Base-by-base conservation (phyloP, 768 basidiomycete species). In the Ramaria rubella region DNA sequence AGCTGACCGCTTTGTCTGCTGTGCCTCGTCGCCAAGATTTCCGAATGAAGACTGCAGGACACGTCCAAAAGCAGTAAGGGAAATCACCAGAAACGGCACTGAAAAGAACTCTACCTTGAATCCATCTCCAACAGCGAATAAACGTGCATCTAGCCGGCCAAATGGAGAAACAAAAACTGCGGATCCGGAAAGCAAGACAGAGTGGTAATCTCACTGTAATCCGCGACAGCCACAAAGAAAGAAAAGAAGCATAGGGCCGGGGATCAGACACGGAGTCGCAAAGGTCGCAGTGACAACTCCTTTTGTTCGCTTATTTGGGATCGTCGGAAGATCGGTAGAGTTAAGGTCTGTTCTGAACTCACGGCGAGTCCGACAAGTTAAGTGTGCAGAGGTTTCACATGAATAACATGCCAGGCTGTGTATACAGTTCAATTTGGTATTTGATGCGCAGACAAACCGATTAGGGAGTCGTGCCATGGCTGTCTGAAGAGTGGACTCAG, bases 171-270 rank as follows among this genome's bases (percentile, higher is more conserved):
- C 7, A 36, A 36, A 36, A 36, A n/a, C n/a, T n/a, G n/a, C n/a
- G n/a, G n/a, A n/a, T n/a, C n/a, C n/a, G n/a, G n/a, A n/a, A n/a
- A n/a, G n/a, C n/a, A n/a, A n/a, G n/a, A n/a, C n/a, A n/a, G n/a
- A n/a, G n/a, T n/a, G n/a, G n/a, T n/a, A n/a, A n/a, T n/a, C n/a
- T n/a, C n/a, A n/a, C n/a, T n/a, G n/a, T n/a, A n/a, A n/a, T n/a
- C n/a, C n/a, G n/a, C n/a, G n/a, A n/a, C n/a, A 23, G 49, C 49
- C 49, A 51, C 49, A 30, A 51, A 51, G 49, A 51, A 51, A 51
- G 49, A 51, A 51, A 4, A 36, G 49, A 51, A 51, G 49, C 49
- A 31, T 4, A 29, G 2, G 15, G 15, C 24, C 40, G 14, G 40
- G 17, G 23, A 42, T 42, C 36, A 38, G 36, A 3, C n/a, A n/a